Percentiles rank a stretch among this genome's conserved stretches.
Evolutionary conservation across 805 yeast species (phyloP).

Genomic region (Metschnikowia bowlesiae): DNA sequence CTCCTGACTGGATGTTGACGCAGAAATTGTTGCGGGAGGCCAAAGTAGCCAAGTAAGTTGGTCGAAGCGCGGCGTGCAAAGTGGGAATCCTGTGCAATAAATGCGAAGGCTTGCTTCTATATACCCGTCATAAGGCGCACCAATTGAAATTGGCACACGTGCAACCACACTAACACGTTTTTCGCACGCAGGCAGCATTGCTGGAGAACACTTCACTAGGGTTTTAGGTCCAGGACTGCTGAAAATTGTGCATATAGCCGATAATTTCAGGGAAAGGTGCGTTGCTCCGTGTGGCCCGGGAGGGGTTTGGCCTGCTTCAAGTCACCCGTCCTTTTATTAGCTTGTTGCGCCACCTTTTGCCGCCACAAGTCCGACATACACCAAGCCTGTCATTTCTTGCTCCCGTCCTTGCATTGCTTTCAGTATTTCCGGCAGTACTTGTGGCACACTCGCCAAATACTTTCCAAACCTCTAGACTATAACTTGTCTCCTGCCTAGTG

Average conservation of each 20-base stretch:
- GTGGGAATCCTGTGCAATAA: constrained; percentile 2
- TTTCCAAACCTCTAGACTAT: neutral
- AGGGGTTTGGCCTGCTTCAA: too few relatives aligned
- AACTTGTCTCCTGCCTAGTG: neutral
- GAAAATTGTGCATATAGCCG: neutral
- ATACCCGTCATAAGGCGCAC: neutral
- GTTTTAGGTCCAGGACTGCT: neutral
- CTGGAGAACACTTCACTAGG: neutral
- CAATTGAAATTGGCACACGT: constrained; percentile 3
- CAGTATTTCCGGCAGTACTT: neutral
- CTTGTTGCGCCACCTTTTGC: too few relatives aligned
- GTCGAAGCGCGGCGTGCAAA: neutral
- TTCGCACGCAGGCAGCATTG: neutral
- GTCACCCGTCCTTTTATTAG: too few relatives aligned
- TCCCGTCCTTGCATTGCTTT: neutral
- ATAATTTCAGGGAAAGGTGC: neutral
- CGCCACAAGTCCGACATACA: neutral
- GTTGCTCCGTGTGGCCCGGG: neutral
- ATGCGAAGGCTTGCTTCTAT: neutral
- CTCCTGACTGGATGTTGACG: neutral
- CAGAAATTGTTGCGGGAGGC: neutral
- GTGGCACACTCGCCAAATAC: neutral
- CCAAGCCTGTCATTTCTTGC: neutral
- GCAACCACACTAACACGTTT: constrained; percentile 1
- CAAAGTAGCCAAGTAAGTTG: neutral